Evolutionary conservation across 2,329 filamentous ascomycete species (phyloP), one percentile per base, ranked within the genome.

Genomic region (Diplodia sapinea): DNA sequence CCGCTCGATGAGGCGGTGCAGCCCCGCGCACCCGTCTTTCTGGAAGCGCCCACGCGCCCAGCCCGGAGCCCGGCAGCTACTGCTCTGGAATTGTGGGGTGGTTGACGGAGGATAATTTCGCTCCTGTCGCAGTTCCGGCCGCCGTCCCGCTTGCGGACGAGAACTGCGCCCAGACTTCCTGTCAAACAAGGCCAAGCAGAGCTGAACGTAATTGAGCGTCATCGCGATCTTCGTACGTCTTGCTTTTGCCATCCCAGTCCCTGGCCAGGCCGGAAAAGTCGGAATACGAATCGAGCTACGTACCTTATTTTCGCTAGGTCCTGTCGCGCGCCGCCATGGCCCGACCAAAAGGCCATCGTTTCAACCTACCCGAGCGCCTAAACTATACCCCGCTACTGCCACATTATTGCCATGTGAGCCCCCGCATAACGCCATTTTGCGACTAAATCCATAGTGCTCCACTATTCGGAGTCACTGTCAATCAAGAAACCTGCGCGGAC

Each of bases 401-500:
- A 47, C 43, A n/a, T 47, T 31, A n/a, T 47, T 31, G 36, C 55
- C 55, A 47, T 59, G 20, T 59, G 33, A 40, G 51, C 62, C 62
- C 43, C 64, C 54, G 64, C 64, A 59, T 51, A 59, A 66, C 64
- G 64, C 64, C 63, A 36, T 4, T 31, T 23, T 36, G 31, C 31
- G 31, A 36, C 36, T 20, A 66, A 11, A 55, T 5, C 29, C 7
- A 9, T 38, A 15, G 43, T 55, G 38, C 29, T 12, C 49, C 50
- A 26, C 65, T 72, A 80, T 68, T 80, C 78, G 31, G 78, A 79
- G 72, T 82, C 81, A 67, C 81, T 81, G 56, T 81, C 80, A 72
- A 82, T 73, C 49, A 83, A 72, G 69, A 83, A 82, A 0, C 79
- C 80, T 47, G 78, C 81, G 63, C 81, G 74, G 51, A 74, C 75